These are phyloP conservation scores for Oryza longistaminata DNA, from an alignment of 176 grass and related monocot species.

Conservation along the genomic window DNA sequence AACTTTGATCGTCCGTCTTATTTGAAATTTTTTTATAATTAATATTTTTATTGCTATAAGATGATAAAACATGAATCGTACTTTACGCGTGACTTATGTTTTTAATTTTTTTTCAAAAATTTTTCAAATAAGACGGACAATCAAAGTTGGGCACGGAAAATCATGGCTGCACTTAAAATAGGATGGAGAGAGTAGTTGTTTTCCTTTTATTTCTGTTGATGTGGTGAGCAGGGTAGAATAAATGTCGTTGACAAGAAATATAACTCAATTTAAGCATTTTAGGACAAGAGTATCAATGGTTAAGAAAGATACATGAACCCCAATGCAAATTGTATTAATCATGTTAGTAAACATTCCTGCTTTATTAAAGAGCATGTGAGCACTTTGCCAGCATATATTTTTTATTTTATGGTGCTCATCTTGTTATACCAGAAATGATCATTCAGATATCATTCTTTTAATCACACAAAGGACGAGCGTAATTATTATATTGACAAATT, in stretches of 20 bases:
- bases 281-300: background rate
- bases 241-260: background rate
- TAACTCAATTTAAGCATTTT: background rate
- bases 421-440: background rate
- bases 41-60: too few species aligned
- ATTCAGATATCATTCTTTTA: conserved; percentile 9
- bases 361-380: background rate
- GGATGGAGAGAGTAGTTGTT: background rate
- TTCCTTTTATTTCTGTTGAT: background rate
- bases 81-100: too few species aligned
- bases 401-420: conserved; percentile 10
- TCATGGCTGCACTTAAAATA: too few species aligned
- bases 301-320: background rate
- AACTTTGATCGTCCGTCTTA: too few species aligned
- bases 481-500: background rate
- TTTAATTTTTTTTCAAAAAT: too few species aligned
- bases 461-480: background rate
- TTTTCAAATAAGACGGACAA: too few species aligned
- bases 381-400: background rate
- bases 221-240: background rate
- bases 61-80: too few species aligned
- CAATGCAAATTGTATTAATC: background rate
- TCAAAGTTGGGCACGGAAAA: too few species aligned
- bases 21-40: too few species aligned
- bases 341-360: background rate